Evolutionary conservation across 208 protist species (phyloP).

Genomic region (Vickermania ingenoplastis): DNA sequence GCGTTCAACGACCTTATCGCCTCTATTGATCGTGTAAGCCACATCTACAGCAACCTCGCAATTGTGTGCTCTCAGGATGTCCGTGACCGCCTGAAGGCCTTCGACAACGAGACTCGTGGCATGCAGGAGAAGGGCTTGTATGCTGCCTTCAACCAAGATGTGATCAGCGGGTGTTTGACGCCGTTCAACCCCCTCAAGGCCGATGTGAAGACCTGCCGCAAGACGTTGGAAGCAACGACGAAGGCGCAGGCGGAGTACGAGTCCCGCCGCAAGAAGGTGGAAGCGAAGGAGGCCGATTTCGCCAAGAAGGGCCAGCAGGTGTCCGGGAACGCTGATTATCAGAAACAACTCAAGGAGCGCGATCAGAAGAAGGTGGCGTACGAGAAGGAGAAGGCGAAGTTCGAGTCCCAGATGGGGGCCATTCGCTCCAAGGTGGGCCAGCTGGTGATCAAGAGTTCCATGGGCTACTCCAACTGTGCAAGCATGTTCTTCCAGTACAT

Average conservation of each 20-base stretch:
- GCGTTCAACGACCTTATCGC: conserved; percentile 35
- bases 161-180: conserved; percentile 22
- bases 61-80: conserved; percentile 15
- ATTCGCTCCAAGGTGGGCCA: too few species aligned
- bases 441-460: too few species aligned
- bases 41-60: conserved; percentile 39
- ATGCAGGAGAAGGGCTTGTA: conserved; percentile 48
- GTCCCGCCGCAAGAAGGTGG: conserved; percentile 26
- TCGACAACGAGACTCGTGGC: conserved; percentile 40
- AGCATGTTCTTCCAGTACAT: too few species aligned
- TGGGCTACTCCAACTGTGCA: too few species aligned
- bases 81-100: conserved; percentile 15
- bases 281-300: conserved; percentile 49
- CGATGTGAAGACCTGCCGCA: conserved; percentile 29
- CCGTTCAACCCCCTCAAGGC: conserved; percentile 14
- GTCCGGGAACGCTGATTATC: conserved; percentile 30
- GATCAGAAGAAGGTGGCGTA: too few species aligned
- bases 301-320: conserved; percentile 64
- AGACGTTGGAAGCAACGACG: conserved; percentile 27
- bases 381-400: too few species aligned
- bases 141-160: conserved; percentile 44
- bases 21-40: conserved; percentile 36
- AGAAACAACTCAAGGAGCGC: conserved; percentile 29
- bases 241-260: conserved; percentile 41
- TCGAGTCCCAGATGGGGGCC: too few species aligned